Evolutionary conservation across 2,329 filamentous ascomycete genomes (phyloP), one percentile per base, ranked within the genome.

Genomic region (Aspergillus vadensis): DNA sequence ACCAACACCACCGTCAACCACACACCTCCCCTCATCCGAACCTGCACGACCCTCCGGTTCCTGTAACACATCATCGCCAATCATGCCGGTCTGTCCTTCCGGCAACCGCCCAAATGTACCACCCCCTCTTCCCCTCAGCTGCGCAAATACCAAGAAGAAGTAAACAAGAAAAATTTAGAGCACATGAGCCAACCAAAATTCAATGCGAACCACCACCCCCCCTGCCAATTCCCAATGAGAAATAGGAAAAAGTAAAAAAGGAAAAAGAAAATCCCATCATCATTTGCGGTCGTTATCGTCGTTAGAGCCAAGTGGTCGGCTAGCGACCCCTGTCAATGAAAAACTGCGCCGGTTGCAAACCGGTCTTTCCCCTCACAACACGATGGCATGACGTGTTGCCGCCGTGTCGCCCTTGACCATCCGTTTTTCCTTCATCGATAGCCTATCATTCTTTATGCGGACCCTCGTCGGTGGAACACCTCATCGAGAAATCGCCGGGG

Each of bases 401-500:
- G 47, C 47, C 47, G 44, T 44, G 47, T 27, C 25, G 47, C 47
- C 30, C 8, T 50, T 17, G n/a, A 27, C 47, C 47, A 30, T 30
- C 47, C 25, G 7, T 6, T 50, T 32, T 30, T 50, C 47, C 25
- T 30, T 4, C 47, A 27, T 50, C 47, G 15, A 50, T 15, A 50
- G 47, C 36, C 43, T 39, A 25, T 50, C 47, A 23, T 64, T 25
- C 38, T 19, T 62, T 65, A 74, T 47, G 76, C 73, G 12, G 75
- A 77, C 62, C 73, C 73, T 56, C 79, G 73, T 65, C 86, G 82
- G 70, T 85, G 81, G 72, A 89, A 87, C 63, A 89, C 82, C 63
- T 87, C 85, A 72, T 86, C 83, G 65, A 89, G 84, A 63, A 89
- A 78, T 41, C 83, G 81, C 69, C 83, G 87, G 14, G 87, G 85